Base-by-base conservation (phyloP, 1,284 basidiomycete genomes). In the Apiotrichum montevideense region DNA sequence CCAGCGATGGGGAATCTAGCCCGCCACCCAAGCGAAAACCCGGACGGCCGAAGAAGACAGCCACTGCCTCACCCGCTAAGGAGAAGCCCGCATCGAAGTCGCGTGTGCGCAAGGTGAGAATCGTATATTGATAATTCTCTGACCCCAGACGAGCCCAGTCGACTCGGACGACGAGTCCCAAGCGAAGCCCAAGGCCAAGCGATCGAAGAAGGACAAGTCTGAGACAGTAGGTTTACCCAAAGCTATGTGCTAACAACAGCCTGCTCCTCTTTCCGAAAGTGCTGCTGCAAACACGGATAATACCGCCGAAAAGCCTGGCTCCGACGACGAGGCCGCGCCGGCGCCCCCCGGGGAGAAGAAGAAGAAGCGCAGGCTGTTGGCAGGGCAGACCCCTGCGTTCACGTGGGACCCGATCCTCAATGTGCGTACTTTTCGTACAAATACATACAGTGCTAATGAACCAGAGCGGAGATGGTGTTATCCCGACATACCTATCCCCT, bases 381-480 rank as follows among this genome's bases (percentile, higher is more conserved):
- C 62, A 34, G 51, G 33, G 0, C 61, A 55, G 7, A 61, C 66
- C 42, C 61, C 72, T 0, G 59, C 66, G 32, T 75, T 75, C 53
- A 56, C 53, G 5, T 75, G 73, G 73, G 73, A 75, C 58, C 65
- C 69, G 5, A 65, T 75, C 46, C 50, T 73, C 59, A 67, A 64
- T 14, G 73, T 75, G 54, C 65, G 71, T 71, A 2, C 29, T 29
- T 29, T 2, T 29, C 29, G 29, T 29, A 15, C n/a, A 35, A 29
- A 29, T 29, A 4, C 10, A 49, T n/a, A 29, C 35, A 21, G 14
- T 15, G 46, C 15, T 41, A 48, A 56, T 35, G 14, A 3, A 7
- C 9, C 59, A 75, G 73, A 70, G 69, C 55, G 73, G 69, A n/a
- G 72, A 73, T 60, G 71, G 73, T 5, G 68, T 73, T 15, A 75